A percentile compares a stretch with the other conserved stretches of the same genome.
Conservation (phyloP, 805 yeast species). For the Lipomyces orientalis region DNA sequence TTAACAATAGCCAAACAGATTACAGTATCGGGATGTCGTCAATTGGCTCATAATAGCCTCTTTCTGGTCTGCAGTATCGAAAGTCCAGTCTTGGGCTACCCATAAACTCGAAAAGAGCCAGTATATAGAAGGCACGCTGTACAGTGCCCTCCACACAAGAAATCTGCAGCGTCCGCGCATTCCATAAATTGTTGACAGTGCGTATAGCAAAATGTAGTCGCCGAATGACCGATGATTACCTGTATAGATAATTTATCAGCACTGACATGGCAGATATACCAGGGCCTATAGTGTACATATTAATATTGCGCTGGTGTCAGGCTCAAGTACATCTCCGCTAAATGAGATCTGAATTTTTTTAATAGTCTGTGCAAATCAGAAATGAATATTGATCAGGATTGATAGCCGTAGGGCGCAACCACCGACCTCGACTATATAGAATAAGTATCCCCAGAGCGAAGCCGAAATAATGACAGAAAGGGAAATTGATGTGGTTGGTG, state of each 20-base stretch:
- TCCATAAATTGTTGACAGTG: constrained; percentile 23
- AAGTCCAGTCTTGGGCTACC: constrained; percentile 34
- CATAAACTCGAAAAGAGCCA: constrained; percentile 28
- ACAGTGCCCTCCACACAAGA: constrained; percentile 26
- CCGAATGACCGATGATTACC: constrained; percentile 28
- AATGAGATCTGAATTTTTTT: constrained; percentile 28
- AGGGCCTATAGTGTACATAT: constrained; percentile 17
- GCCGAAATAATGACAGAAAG: constrained; percentile 18
- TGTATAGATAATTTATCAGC: neutral
- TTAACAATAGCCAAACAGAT: neutral
- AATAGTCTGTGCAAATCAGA: constrained; percentile 21
- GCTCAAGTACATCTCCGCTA: constrained; percentile 33
- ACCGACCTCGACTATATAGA: constrained; percentile 25
- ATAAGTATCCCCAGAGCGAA: constrained; percentile 32
- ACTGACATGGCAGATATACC: neutral
- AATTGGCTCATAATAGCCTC: constrained; percentile 5
- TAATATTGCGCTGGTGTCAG: constrained; percentile 21
- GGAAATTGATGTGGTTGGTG: neutral
- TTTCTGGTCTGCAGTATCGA: constrained; percentile 17
- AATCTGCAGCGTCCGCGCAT: constrained; percentile 26
- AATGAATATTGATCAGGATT: neutral
- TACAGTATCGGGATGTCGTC: constrained; percentile 13
- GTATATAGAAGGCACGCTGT: constrained; percentile 19
- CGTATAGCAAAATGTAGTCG: constrained; percentile 29
- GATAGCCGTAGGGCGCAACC: neutral